Conservation (phyloP, 192 early-diverging fungal species). For the Backusella tuberculispora region DNA sequence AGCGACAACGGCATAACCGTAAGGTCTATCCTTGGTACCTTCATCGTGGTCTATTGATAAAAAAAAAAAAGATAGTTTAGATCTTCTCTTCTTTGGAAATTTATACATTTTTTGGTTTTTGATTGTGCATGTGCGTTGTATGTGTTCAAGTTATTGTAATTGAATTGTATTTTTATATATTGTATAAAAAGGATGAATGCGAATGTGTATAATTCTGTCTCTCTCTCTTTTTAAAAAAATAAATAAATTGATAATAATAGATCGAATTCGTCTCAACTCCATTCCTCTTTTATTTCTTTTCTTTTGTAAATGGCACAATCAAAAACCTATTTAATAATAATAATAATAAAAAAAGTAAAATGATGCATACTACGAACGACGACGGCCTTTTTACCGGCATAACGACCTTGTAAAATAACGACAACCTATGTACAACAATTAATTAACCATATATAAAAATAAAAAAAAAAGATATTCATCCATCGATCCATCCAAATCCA, state of each 20-base stretch:
- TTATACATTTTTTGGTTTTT: conserved; percentile 37
- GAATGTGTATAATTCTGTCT: not conserved
- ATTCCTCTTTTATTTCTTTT: not conserved
- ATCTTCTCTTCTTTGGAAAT: conserved; percentile 94
- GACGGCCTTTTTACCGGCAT: conserved; percentile 99
- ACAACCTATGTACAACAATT: conserved; percentile 96
- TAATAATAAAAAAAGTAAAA: conserved; percentile 41
- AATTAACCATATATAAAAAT: no score
- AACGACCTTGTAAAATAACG: conserved; percentile 96
- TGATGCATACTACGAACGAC: conserved; percentile 81
- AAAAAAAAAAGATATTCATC: no score
- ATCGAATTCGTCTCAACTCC: not conserved
- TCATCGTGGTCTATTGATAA: conserved; percentile 94
- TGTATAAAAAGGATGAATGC: no score
- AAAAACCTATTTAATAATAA: conserved; percentile 26
- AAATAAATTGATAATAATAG: not conserved
- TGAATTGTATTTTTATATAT: no score
- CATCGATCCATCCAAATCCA: conserved; percentile 18
- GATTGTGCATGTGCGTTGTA: not conserved
- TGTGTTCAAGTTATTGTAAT: no score
- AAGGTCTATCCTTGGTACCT: conserved; percentile 95
- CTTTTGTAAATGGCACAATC: conserved; percentile 5
- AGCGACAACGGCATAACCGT: conserved; percentile 97
- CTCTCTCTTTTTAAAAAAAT: not conserved
- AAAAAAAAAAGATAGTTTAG: no score